These are phyloP conservation scores for Echeveria elegans DNA, from an alignment of 164 flowering plant species.

Conservation along the genomic window DNA sequence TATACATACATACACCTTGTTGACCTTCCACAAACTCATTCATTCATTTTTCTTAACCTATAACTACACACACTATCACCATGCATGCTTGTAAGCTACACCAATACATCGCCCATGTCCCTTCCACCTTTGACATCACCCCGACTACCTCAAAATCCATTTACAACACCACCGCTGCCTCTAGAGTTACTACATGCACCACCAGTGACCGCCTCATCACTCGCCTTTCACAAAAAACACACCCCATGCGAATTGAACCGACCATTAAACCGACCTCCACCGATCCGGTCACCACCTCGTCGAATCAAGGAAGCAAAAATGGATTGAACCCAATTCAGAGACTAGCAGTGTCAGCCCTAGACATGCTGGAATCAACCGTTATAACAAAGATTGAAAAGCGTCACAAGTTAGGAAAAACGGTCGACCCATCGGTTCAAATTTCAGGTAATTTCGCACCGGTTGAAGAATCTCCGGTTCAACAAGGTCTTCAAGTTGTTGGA, in stretches of 20 bases:
- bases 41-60: neutral
- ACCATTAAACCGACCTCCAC: neutral
- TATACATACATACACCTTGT: neutral
- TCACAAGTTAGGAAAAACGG: neutral
- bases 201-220: neutral
- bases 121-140: neutral
- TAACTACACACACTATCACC: no score
- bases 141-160: slow-evolving; percentile 1
- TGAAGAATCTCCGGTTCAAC: slow-evolving; percentile 3
- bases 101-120: slow-evolving; percentile 1
- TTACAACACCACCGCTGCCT: neutral
- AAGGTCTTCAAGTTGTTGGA: neutral
- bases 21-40: neutral
- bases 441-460: slow-evolving; percentile 8
- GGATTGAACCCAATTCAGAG: neutral
- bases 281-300: neutral
- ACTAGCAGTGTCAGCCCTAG: neutral
- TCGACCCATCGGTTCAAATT: slow-evolving; percentile 10
- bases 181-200: neutral
- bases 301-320: neutral
- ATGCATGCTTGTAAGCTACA: slow-evolving; percentile 1
- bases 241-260: neutral
- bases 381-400: neutral
- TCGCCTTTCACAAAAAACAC: neutral
- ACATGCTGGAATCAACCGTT: neutral